Evolutionary conservation across 2,329 filamentous ascomycete species (phyloP).

Genomic region (Mycosphaerella sp.): DNA sequence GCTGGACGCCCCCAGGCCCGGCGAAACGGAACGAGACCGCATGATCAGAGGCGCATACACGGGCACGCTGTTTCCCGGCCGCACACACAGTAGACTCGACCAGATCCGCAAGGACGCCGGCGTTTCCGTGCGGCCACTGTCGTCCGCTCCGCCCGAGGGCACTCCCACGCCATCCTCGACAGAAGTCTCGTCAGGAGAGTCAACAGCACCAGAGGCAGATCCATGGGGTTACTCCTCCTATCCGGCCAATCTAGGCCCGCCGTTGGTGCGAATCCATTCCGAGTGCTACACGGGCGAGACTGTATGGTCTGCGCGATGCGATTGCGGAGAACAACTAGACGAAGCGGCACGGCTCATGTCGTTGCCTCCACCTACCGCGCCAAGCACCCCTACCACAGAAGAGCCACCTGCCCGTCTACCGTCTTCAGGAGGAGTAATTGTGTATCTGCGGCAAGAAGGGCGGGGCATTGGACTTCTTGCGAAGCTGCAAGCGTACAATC

Average conservation of each 20-base stretch:
- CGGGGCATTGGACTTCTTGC: slow-evolving; percentile 90
- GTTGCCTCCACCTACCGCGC: slow-evolving; percentile 27
- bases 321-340: slow-evolving; percentile 96
- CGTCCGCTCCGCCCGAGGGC: slow-evolving; percentile 20
- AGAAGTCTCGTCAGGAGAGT: background rate
- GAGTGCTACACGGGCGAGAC: slow-evolving; percentile 99
- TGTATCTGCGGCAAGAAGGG: slow-evolving; percentile 93
- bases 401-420: slow-evolving; percentile 31
- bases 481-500: slow-evolving; percentile 96
- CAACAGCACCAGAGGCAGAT: slow-evolving; percentile 5
- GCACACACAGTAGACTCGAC: slow-evolving; percentile 66
- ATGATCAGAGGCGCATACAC: slow-evolving; percentile 94
- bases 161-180: slow-evolving; percentile 5
- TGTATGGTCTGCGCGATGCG: slow-evolving; percentile 94
- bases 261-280: slow-evolving; percentile 89
- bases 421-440: slow-evolving; percentile 74
- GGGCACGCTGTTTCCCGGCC: slow-evolving; percentile 77
- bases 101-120: slow-evolving; percentile 39
- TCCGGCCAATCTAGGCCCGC: slow-evolving; percentile 42
- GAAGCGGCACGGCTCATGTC: slow-evolving; percentile 91
- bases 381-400: slow-evolving; percentile 23
- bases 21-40: slow-evolving; percentile 79
- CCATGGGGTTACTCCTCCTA: slow-evolving; percentile 22
- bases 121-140: slow-evolving; percentile 22
- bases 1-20: slow-evolving; percentile 63